Evolutionary conservation across 2,329 filamentous ascomycete genomes (phyloP), one percentile per base, ranked within the genome.

Genomic region (Fusarium anguioides): DNA sequence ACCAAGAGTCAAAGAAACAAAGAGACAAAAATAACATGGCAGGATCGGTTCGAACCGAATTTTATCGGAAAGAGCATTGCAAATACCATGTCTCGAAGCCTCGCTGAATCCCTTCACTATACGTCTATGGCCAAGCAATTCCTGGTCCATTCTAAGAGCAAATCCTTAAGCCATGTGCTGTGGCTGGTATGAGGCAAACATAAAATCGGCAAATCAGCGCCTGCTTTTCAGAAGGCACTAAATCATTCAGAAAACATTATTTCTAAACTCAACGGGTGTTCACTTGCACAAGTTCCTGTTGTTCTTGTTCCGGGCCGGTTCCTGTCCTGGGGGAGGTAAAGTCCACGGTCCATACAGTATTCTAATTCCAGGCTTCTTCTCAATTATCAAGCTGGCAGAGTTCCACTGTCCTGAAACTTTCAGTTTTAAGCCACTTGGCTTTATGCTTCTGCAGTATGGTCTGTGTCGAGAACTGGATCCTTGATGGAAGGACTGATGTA

Each of bases 331-430:
- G n/a, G 35, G 27, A n/a, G 36, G 15, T 11, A 48, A 50, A 31
- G 17, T n/a, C 21, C 52, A 63, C 33, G 37, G 31, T 63, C 60
- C 35, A 23, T 50, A 14, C 18, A 36, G 44, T 31, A 23, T 58
- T 20, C 29, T 36, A 39, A 42, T 31, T 29, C 41, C 33, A 23
- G 21, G 6, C 15, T 41, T 49, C 12, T 45, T 41, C 39, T 21
- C 42, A 39, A 44, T 39, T 24, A 26, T 10, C n/a, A 37, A 39
- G 29, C 17, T 35, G 24, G 36, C 21, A 33, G 24, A 40, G 21
- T 35, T 64, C 46, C 26, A 24, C 14, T 24, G 26, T 17, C 27
- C 47, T n/a, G 18, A 27, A 31, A 20, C 23, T 31, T 17, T 46
- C 17, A 31, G 42, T 20, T 11, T 47, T 17, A 24, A 27, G 36